phyloP scores from a whole-genome alignment of 805 yeast species.

The Hanseniaspora clermontiae region DNA sequence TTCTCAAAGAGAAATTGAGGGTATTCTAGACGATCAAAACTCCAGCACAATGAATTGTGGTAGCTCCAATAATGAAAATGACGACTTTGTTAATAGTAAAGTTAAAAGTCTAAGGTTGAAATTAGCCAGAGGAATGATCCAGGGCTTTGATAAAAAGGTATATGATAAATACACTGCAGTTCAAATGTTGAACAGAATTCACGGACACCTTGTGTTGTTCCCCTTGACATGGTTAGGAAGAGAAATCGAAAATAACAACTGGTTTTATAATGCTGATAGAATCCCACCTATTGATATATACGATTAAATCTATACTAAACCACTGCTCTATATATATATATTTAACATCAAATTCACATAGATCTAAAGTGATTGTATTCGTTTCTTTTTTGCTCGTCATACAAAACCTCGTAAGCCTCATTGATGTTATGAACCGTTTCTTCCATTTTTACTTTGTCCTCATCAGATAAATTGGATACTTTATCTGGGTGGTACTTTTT shows the following conservation, averaged over 20 bases:
- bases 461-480: conserved; percentile 45
- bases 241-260: conserved; percentile 81
- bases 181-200: conserved; percentile 52
- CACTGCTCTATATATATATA: no score
- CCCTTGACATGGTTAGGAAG: conserved; percentile 82
- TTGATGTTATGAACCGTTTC: conserved; percentile 82
- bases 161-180: conserved; percentile 69
- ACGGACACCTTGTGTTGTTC: conserved; percentile 82
- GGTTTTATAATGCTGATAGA: conserved; percentile 91
- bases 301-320: conserved; percentile 33
- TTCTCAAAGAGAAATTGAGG: conserved; percentile 24
- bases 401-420: conserved; percentile 78
- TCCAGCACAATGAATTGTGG: background rate
- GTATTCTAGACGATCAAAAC: conserved; percentile 12
- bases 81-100: background rate
- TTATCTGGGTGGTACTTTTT: conserved; percentile 88
- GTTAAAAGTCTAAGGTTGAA: conserved; percentile 22
- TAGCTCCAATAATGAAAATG: background rate
- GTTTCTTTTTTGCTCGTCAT: conserved; percentile 49
- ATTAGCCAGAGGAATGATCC: conserved; percentile 23
- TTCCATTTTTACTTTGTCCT: conserved; percentile 58
- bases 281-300: conserved; percentile 92
- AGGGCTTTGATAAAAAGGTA: conserved; percentile 34
- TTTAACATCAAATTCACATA: background rate
- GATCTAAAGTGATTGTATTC: conserved; percentile 47